phyloP scores from a whole-genome alignment of 495 filamentous ascomycete species.

The Monascus purpureus region DNA sequence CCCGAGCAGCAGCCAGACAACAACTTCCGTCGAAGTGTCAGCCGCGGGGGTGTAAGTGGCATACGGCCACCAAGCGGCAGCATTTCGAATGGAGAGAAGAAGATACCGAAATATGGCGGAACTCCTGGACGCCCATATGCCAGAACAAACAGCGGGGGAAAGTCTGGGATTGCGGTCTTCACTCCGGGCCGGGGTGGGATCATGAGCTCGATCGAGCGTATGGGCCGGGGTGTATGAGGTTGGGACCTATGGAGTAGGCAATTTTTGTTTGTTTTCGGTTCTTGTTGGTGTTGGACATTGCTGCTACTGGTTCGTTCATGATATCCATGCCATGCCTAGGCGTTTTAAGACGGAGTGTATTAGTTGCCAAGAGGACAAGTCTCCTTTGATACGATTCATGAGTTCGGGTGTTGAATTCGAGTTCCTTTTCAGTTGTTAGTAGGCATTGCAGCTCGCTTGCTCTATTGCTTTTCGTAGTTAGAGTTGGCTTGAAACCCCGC shows the following conservation, averaged over 20 bases:
- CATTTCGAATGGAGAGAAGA: conserved; percentile 15
- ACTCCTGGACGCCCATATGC: conserved; percentile 15
- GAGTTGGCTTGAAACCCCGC: too few species aligned
- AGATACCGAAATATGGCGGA: conserved; percentile 17
- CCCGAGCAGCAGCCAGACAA: conserved; percentile 5
- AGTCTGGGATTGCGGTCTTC: conserved; percentile 29
- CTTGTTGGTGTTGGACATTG: too few species aligned
- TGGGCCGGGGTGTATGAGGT: conserved; percentile 44
- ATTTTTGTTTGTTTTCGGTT: conserved; percentile 1
- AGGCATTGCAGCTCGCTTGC: too few species aligned
- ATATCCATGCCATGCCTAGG: too few species aligned
- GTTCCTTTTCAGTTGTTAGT: too few species aligned
- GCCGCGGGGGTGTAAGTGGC: conserved; percentile 16
- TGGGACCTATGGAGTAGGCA: not conserved
- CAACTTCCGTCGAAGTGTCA: conserved; percentile 12
- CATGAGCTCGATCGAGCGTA: conserved; percentile 60
- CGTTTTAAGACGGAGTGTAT: too few species aligned
- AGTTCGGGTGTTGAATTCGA: too few species aligned
- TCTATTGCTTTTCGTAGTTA: too few species aligned
- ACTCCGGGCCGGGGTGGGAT: conserved; percentile 43
- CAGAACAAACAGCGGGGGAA: conserved; percentile 25
- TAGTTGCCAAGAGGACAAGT: too few species aligned
- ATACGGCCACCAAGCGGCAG: conserved; percentile 22
- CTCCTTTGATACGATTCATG: too few species aligned
- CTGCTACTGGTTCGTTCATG: too few species aligned